phyloP scores from a whole-genome alignment of 768 basidiomycete species.

The Cystobasidium onofrii region DNA sequence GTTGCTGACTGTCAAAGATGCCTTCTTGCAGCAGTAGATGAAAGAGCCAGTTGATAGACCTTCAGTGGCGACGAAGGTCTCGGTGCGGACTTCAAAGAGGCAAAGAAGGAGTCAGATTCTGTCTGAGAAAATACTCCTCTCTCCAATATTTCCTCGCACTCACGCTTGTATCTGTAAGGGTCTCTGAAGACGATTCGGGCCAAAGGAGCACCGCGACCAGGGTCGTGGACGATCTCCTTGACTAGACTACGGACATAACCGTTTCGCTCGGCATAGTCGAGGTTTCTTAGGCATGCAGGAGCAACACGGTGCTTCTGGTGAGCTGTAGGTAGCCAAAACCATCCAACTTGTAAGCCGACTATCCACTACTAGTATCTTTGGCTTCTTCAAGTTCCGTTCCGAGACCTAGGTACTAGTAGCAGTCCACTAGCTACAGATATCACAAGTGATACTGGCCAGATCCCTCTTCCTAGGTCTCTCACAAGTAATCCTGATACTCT shows the following conservation, averaged over 20 bases:
- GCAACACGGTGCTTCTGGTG: slow-evolving; percentile 6
- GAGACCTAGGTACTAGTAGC: too few species aligned
- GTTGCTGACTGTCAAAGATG: slow-evolving; percentile 87
- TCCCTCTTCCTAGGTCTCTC: too few species aligned
- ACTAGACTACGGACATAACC: slow-evolving; percentile 97
- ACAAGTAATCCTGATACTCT: too few species aligned
- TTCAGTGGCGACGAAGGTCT: slow-evolving; percentile 98
- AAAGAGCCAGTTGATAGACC: slow-evolving; percentile 98
- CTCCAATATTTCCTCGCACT: not conserved
- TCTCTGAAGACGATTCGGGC: slow-evolving; percentile 99
- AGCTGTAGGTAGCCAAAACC: too few species aligned
- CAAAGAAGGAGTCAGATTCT: too few species aligned
- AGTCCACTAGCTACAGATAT: too few species aligned
- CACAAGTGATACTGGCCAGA: too few species aligned
- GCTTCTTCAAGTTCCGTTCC: too few species aligned
- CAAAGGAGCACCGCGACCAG: slow-evolving; percentile 97
- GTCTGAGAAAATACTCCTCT: too few species aligned
- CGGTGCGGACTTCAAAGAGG: slow-evolving; percentile 63
- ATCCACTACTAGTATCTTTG: too few species aligned
- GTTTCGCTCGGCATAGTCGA: slow-evolving; percentile 96
- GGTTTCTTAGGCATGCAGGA: slow-evolving; percentile 83
- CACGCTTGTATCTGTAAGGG: slow-evolving; percentile 94
- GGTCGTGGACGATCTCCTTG: slow-evolving; percentile 98
- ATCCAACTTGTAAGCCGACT: too few species aligned
- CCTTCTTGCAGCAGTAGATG: slow-evolving; percentile 99